Evolutionary conservation across 176 grass and related monocot species (phyloP), one percentile per base, ranked within the genome.

Genomic region (Ananas comosus): DNA sequence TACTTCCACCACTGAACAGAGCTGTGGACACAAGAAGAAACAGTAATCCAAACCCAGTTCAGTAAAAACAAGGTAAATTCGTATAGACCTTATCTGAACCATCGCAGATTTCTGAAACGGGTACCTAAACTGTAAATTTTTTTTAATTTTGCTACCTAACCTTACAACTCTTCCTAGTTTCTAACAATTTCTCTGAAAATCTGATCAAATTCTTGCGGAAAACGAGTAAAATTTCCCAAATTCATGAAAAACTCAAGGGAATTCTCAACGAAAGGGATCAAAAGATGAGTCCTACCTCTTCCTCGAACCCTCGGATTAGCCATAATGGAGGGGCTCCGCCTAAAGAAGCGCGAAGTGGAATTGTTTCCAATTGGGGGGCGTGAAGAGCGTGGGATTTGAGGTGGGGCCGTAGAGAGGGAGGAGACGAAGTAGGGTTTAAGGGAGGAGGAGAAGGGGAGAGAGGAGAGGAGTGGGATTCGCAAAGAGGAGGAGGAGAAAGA

Each of bases 1-100:
- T 70, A 49, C 61, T 51, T 59, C 83, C 54, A 25, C 84, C 76
- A 61, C 89, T 84, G 51, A 86, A 97, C 8, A 78, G 71, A 58
- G 85, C 94, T 97, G n/a, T 17, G 2, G 11, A 69, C n/a, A 52
- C 19, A 70, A 63, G 13, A 50, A 48, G 33, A 42, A 42, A 5
- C 33, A 42, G 33, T 8, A 42, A 42, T 42, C 33, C 33, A 7
- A 42, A 42, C 33, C 4, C 2, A 76, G 21, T 56, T 68, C 74
- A 76, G 61, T n/a, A 27, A 21, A 28, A 21, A 58, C 66, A 68
- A 8, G 7, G 12, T 29, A 28, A 24, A 42, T 42, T 42, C 5
- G 33, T 42, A 7, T 28, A 61, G 56, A 61, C 56, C 16, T 61
- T 9, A 61, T 61, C 21, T 10, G 33, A 5, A 42, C 17, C 9